Conservation (phyloP, 2,329 filamentous ascomycete genomes). For the Magnaporthiopsis incrustans region DNA sequence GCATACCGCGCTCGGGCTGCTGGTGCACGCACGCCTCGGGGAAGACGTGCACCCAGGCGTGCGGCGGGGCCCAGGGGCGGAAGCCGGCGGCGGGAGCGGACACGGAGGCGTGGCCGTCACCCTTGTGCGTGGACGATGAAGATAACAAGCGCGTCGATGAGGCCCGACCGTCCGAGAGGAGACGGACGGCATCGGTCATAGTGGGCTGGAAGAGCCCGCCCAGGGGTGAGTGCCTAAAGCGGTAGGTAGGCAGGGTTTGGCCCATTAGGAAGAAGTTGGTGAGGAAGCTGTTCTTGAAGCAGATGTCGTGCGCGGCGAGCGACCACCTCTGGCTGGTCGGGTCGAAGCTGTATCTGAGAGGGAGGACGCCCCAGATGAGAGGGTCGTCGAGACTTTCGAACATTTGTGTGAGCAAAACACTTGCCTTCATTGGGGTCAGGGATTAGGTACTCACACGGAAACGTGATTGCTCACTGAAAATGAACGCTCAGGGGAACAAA, state of each 20-base stretch:
- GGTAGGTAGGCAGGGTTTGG: slow-evolving; percentile 85
- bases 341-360: slow-evolving; percentile 62
- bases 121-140: neutral
- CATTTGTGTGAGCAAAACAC: neutral
- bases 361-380: slow-evolving; percentile 84
- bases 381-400: slow-evolving; percentile 79
- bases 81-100: slow-evolving; percentile 55
- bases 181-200: slow-evolving; percentile 73
- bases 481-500: slow-evolving; percentile 8
- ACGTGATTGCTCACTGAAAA: slow-evolving; percentile 74
- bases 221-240: slow-evolving; percentile 64
- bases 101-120: slow-evolving; percentile 7
- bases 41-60: slow-evolving; percentile 91
- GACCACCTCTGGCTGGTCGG: slow-evolving; percentile 77
- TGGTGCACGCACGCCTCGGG: slow-evolving; percentile 95
- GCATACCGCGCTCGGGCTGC: slow-evolving; percentile 66
- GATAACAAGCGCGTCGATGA: neutral
- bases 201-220: slow-evolving; percentile 89
- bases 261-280: slow-evolving; percentile 80
- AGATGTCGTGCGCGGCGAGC: slow-evolving; percentile 90
- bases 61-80: slow-evolving; percentile 45
- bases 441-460: slow-evolving; percentile 63
- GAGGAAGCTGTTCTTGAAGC: slow-evolving; percentile 58
- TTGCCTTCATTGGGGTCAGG: neutral
- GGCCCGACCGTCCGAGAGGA: slow-evolving; percentile 42